Evolutionary conservation across 2,329 filamentous ascomycete species (phyloP).

Genomic region (Albophoma yamanashiensis): DNA sequence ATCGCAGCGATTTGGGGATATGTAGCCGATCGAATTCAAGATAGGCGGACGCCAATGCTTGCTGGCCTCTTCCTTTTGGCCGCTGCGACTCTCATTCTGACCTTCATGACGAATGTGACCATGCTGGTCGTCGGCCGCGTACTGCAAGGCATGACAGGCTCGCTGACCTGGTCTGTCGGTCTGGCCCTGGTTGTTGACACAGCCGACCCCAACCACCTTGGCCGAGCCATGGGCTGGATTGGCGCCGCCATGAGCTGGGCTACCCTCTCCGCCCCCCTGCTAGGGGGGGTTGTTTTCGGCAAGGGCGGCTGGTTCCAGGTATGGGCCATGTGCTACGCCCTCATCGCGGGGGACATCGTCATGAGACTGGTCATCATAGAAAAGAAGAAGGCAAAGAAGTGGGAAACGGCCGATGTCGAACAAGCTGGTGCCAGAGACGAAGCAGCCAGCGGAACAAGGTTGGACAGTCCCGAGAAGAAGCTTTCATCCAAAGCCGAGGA

Average conservation of each 20-base stretch:
- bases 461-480: neutral
- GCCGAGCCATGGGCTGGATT: conserved; percentile 21
- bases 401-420: conserved; percentile 5
- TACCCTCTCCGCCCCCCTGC: conserved; percentile 18
- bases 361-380: conserved; percentile 22
- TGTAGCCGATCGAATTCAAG: conserved; percentile 21
- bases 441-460: neutral
- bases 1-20: conserved; percentile 23
- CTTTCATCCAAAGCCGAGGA: neutral
- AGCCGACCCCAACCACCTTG: conserved; percentile 18
- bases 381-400: conserved; percentile 18
- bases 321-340: conserved; percentile 24
- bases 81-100: conserved; percentile 20
- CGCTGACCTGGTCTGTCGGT: conserved; percentile 25
- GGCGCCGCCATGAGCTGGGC: conserved; percentile 21
- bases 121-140: conserved; percentile 21
- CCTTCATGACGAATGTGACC: conserved; percentile 16
- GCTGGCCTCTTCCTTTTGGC: conserved; percentile 17
- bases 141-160: conserved; percentile 21
- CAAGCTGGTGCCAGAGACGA: neutral
- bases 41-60: conserved; percentile 21
- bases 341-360: conserved; percentile 19
- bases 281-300: conserved; percentile 22
- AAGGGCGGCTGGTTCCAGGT: conserved; percentile 21
- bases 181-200: conserved; percentile 24